Percentiles rank a stretch among this genome's conserved stretches.
Evolutionary conservation across 306 rosid genomes (phyloP).

Genomic region (Morella rubra): DNA sequence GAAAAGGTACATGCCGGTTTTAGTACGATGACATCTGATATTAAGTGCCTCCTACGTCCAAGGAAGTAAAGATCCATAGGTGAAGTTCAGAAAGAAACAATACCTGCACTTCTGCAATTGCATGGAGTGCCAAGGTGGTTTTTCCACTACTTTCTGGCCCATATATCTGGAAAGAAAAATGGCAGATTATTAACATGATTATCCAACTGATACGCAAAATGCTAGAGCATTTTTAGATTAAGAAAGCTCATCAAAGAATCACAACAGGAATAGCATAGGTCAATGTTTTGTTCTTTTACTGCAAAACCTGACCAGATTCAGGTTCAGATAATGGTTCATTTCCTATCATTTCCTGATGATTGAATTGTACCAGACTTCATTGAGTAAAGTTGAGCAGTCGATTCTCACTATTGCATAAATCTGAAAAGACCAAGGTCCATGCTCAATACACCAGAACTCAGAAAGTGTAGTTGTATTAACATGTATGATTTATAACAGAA

Average conservation of each 20-base stretch:
- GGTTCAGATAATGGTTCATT: not conserved
- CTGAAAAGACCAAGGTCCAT: not conserved
- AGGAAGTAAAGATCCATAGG: constrained; percentile 10
- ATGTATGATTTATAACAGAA: not conserved
- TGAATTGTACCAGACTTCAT: not conserved
- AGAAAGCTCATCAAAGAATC: not conserved
- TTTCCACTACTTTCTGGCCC: constrained; percentile 99
- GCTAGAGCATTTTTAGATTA: not conserved
- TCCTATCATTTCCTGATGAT: not conserved
- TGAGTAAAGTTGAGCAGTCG: not conserved
- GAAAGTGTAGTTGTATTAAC: not conserved
- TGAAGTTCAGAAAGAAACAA: constrained; percentile 25
- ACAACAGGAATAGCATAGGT: not conserved
- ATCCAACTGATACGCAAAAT: not conserved
- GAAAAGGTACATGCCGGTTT: constrained; percentile 29
- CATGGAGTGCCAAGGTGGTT: constrained; percentile 97
- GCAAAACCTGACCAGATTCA: not conserved
- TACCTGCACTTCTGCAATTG: constrained; percentile 98
- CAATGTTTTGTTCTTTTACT: not conserved
- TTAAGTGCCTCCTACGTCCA: not conserved
- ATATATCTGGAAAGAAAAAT: constrained; percentile 58
- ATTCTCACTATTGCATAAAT: not conserved
- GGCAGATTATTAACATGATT: constrained; percentile 21
- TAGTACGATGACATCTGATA: constrained; percentile 11
- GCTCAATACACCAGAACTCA: not conserved